A percentile compares a stretch with the other conserved stretches of the same genome.
These are phyloP conservation scores for Miscanthus sacchariflorus DNA, from an alignment of 202 grass and related monocot species.

Conservation along the genomic window DNA sequence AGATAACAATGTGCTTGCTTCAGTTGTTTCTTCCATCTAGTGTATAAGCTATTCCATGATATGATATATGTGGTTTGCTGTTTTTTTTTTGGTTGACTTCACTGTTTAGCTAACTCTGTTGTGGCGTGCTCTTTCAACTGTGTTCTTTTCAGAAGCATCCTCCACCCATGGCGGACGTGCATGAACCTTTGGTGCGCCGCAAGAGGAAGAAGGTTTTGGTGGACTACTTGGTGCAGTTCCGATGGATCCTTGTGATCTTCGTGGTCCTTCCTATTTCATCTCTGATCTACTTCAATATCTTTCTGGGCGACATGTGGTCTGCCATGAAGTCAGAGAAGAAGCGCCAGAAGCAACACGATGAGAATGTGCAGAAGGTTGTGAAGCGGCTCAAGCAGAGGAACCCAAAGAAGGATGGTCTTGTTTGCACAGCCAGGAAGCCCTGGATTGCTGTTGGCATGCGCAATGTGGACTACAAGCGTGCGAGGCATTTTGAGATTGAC, in stretches of 20 bases:
- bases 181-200: slow-evolving; percentile 61
- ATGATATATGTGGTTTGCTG: neutral
- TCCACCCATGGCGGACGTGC: slow-evolving; percentile 79
- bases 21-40: neutral
- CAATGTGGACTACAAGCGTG: slow-evolving; percentile 86
- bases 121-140: neutral
- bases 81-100: neutral
- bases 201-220: slow-evolving; percentile 86
- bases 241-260: slow-evolving; percentile 96
- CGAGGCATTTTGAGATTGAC: slow-evolving; percentile 84
- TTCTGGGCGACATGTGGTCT: slow-evolving; percentile 78
- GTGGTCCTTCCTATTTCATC: slow-evolving; percentile 82
- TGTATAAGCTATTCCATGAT: neutral
- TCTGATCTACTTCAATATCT: slow-evolving; percentile 81
- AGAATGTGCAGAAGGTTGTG: slow-evolving; percentile 84
- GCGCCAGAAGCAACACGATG: slow-evolving; percentile 78
- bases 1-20: neutral
- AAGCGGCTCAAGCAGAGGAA: slow-evolving; percentile 85
- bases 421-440: slow-evolving; percentile 89
- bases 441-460: slow-evolving; percentile 89
- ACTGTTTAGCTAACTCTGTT: neutral
- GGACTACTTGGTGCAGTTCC: slow-evolving; percentile 83
- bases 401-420: slow-evolving; percentile 85
- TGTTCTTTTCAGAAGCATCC: slow-evolving; percentile 35
- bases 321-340: slow-evolving; percentile 87